phyloP scores from a whole-genome alignment of 352 stramenopile species.

The Thalassiosira livingstoniorum region DNA sequence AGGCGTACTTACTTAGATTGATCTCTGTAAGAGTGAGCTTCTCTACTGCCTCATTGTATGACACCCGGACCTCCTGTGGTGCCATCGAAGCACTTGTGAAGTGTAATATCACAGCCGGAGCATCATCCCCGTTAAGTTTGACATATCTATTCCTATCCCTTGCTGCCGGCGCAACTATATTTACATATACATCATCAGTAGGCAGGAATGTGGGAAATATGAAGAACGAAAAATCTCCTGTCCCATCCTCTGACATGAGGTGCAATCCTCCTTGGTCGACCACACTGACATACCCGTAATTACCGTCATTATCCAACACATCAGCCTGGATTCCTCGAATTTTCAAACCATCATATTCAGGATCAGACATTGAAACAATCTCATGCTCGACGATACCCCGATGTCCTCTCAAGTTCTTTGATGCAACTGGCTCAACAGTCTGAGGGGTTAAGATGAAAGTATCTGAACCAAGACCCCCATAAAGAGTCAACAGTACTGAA shows the following conservation, averaged over 20 bases:
- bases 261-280: conserved; percentile 48
- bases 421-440: conserved; percentile 46
- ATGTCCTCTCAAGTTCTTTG: conserved; percentile 59
- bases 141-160: conserved; percentile 38
- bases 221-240: conserved; percentile 47
- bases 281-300: conserved; percentile 50
- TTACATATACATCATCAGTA: conserved; percentile 37
- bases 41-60: conserved; percentile 41
- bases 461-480: conserved; percentile 54
- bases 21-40: conserved; percentile 56
- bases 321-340: conserved; percentile 49
- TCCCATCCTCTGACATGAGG: conserved; percentile 56
- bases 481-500: conserved; percentile 36
- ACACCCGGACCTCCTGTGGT: conserved; percentile 43
- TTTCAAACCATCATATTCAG: conserved; percentile 37
- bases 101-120: conserved; percentile 36
- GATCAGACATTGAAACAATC: conserved; percentile 46
- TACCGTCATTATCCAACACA: conserved; percentile 58
- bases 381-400: conserved; percentile 56
- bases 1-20: too few relatives aligned
- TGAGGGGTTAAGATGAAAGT: conserved; percentile 52
- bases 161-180: conserved; percentile 40
- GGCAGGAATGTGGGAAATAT: conserved; percentile 50
- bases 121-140: conserved; percentile 36
- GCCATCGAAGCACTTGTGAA: conserved; percentile 15